These are phyloP conservation scores for Cercospora beticola DNA, from an alignment of 2,329 filamentous ascomycete species.

Conservation along the genomic window DNA sequence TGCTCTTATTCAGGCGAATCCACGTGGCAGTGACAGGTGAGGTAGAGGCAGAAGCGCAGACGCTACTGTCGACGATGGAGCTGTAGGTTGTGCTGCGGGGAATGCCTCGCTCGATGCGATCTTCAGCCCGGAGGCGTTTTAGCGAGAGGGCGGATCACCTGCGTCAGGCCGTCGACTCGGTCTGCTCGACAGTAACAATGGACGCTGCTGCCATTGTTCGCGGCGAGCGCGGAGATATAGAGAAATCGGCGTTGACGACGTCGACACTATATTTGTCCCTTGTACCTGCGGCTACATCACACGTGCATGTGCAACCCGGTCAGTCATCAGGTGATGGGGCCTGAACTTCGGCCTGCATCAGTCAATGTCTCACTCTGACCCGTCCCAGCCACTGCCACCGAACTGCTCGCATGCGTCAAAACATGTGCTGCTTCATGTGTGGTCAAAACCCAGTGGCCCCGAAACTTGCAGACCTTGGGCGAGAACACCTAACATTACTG, in stretches of 20 bases:
- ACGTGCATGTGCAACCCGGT: conserved; percentile 4
- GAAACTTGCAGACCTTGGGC: not conserved
- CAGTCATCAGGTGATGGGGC: not conserved
- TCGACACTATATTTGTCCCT: not conserved
- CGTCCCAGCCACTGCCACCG: not conserved
- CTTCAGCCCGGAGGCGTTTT: not conserved
- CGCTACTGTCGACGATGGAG: not conserved
- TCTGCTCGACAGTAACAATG: not conserved
- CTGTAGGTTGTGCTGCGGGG: not conserved
- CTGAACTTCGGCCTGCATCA: conserved; percentile 12
- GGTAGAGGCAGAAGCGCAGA: not conserved
- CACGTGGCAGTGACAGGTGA: conserved; percentile 12
- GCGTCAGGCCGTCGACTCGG: not conserved
- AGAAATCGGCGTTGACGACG: not conserved
- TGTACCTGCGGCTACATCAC: conserved; percentile 8
- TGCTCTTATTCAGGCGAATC: not conserved
- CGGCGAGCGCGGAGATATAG: not conserved
- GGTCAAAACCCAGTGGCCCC: not conserved
- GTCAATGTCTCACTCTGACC: conserved; percentile 11
- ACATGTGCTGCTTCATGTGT: not conserved
- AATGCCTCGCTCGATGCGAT: not conserved
- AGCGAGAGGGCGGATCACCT: not conserved
- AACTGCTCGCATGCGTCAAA: not conserved
- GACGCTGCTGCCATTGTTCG: not conserved
- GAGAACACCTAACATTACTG: not conserved